Evolutionary conservation across 371 early-diverging fungal species (phyloP).

Genomic region (Mortierella sp.): DNA sequence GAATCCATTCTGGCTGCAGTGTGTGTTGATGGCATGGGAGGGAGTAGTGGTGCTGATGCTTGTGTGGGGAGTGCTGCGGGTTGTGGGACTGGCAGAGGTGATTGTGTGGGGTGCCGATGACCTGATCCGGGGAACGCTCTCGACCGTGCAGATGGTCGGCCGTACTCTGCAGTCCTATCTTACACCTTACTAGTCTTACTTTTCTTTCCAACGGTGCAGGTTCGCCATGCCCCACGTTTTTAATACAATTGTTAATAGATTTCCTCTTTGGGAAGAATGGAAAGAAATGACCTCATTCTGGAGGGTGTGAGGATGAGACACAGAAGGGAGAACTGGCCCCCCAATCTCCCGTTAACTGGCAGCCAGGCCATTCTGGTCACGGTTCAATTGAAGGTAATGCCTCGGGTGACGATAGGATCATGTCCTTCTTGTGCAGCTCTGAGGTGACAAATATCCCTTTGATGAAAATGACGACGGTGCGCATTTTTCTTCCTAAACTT

Average conservation of each 20-base stretch:
- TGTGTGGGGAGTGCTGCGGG: constrained; percentile 39
- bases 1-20: constrained; percentile 46
- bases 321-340: background rate
- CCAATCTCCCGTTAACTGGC: background rate
- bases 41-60: constrained; percentile 28
- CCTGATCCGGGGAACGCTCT: constrained; percentile 42
- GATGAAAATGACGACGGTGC: background rate
- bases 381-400: background rate
- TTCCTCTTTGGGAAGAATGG: background rate
- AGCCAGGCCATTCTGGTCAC: background rate
- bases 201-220: background rate
- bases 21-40: constrained; percentile 38
- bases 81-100: constrained; percentile 51
- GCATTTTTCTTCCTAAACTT: background rate
- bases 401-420: background rate
- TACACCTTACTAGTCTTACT: background rate
- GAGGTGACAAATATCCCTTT: too few species aligned
- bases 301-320: background rate
- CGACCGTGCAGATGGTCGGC: constrained; percentile 23
- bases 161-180: constrained; percentile 20
- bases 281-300: background rate
- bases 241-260: background rate
- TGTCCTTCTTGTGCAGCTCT: background rate
- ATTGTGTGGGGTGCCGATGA: constrained; percentile 55
- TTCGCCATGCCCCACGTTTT: background rate